Evolutionary conservation across 2,329 filamentous ascomycete species (phyloP), one percentile per base, ranked within the genome.

Genomic region (Sporothrix brasiliensis): DNA sequence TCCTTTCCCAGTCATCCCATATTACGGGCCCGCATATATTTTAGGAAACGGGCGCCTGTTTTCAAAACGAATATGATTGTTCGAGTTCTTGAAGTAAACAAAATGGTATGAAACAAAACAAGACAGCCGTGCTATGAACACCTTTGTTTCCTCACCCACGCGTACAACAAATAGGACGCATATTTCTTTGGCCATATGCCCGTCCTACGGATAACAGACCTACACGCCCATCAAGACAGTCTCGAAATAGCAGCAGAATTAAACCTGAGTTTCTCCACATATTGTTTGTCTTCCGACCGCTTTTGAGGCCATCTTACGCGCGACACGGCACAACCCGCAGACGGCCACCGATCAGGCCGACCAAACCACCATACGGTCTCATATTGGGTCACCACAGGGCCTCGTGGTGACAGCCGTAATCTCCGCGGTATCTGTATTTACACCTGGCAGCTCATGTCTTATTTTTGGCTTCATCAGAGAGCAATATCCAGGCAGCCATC

Each of bases 241-340:
- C 56, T 44, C n/a, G 34, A 41, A 61, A 61, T 61, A 61, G 56
- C 56, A 60, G 56, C 56, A 61, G 34, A 34, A 34, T 61, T 30
- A 44, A 44, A 61, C n/a, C 9, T 11, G 44, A 49, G 14, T 49
- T 34, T 34, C 44, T 49, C 14, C 44, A 49, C n/a, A 14, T 53
- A n/a, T 13, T 53, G 27, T 21, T 13, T n/a, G 50, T 14, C n/a
- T 21, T 52, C 10, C n/a, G 60, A 30, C 60, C 56, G 14, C 56
- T 44, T 61, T 44, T 7, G 34, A 61, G 56, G 56, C 56, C 56
- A 61, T 3, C 27, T 63, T 63, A 49, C 39, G 21, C 44, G 60
- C 60, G 60, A 63, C 13, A 41, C 60, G 60, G 60, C 60, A 63
- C 60, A 63, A 39, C 10, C 41, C 60, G 21, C 24, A 30, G 60